A percentile compares a stretch with the other conserved stretches of the same genome.
Evolutionary conservation across 139 green algal species (phyloP).

Genomic region (Tetradesmus obliquus): DNA sequence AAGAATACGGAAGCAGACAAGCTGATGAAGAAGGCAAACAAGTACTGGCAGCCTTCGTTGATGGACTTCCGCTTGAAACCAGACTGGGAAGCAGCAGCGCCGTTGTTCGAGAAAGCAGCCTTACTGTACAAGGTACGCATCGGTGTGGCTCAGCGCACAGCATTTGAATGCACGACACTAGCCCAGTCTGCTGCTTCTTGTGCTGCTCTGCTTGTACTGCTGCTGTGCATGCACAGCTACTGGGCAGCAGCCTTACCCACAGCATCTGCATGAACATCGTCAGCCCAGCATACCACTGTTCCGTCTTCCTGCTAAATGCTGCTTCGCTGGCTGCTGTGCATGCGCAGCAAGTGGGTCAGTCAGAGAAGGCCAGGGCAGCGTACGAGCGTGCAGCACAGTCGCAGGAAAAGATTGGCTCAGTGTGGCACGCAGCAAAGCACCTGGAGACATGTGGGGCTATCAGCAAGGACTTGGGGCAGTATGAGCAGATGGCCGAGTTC

Average conservation of each 20-base stretch:
- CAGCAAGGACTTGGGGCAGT: slow-evolving; percentile 43
- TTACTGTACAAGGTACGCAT: slow-evolving; percentile 74
- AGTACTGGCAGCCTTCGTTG: slow-evolving; percentile 65
- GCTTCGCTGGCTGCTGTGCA: background rate
- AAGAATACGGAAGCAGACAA: slow-evolving; percentile 31
- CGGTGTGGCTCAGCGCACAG: background rate
- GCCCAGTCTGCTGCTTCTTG: too few species aligned
- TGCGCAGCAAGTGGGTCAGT: slow-evolving; percentile 68
- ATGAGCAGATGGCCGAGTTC: slow-evolving; percentile 58
- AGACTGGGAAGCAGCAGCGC: slow-evolving; percentile 48
- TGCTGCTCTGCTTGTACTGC: too few species aligned
- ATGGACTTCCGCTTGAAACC: slow-evolving; percentile 73
- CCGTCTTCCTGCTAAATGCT: background rate
- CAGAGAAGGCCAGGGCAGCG: slow-evolving; percentile 64
- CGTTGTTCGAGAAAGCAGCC: slow-evolving; percentile 78
- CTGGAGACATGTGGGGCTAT: slow-evolving; percentile 61
- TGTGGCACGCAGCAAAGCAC: slow-evolving; percentile 84
- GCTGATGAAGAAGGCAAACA: slow-evolving; percentile 44
- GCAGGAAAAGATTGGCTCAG: slow-evolving; percentile 74
- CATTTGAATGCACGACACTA: too few species aligned
- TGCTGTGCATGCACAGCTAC: background rate
- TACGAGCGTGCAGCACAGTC: slow-evolving; percentile 78
- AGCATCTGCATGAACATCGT: background rate
- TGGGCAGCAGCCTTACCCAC: background rate
- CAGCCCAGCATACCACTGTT: background rate